Percentiles rank a stretch among this genome's conserved stretches.
phyloP scores from a whole-genome alignment of 2,329 filamentous ascomycete genomes.

The Fusarium stilboides region DNA sequence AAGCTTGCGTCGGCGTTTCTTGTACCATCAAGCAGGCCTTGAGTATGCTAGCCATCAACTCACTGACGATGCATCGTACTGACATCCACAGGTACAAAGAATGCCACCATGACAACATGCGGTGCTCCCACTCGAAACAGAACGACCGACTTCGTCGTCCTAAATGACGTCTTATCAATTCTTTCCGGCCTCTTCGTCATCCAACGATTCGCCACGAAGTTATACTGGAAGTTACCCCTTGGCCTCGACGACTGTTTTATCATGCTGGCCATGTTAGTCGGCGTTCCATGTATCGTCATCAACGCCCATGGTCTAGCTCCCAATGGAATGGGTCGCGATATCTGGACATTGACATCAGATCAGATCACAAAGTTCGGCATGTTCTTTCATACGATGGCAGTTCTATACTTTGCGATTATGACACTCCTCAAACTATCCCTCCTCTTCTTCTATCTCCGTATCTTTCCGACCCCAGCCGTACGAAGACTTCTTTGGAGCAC shows the following conservation, averaged over 20 bases:
- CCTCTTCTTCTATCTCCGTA: slow-evolving; percentile 68
- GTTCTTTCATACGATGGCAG: slow-evolving; percentile 60
- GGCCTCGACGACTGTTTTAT: slow-evolving; percentile 58
- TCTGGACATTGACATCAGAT: slow-evolving; percentile 63
- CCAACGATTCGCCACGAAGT: slow-evolving; percentile 57
- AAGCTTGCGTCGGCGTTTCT: slow-evolving; percentile 46
- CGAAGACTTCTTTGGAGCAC: slow-evolving; percentile 60
- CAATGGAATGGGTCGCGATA: slow-evolving; percentile 64
- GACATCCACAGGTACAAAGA: slow-evolving; percentile 42
- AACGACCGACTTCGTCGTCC: slow-evolving; percentile 30
- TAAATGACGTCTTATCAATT: slow-evolving; percentile 50
- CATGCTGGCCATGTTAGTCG: slow-evolving; percentile 48
- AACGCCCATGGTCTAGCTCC: slow-evolving; percentile 50
- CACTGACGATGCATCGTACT: not conserved
- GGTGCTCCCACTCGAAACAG: slow-evolving; percentile 50
- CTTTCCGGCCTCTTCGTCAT: slow-evolving; percentile 57
- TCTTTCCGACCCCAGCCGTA: slow-evolving; percentile 62
- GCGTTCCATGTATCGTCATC: slow-evolving; percentile 52
- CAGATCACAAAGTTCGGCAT: slow-evolving; percentile 61
- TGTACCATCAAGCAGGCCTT: slow-evolving; percentile 53
- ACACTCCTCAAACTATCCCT: slow-evolving; percentile 67
- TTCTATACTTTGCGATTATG: slow-evolving; percentile 64
- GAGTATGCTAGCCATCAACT: slow-evolving; percentile 39
- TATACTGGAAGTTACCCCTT: slow-evolving; percentile 54
- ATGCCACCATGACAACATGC: slow-evolving; percentile 48